Conservation (phyloP, 2,329 filamentous ascomycete species). For the Pseudovirgaria hyperparasitica region DNA sequence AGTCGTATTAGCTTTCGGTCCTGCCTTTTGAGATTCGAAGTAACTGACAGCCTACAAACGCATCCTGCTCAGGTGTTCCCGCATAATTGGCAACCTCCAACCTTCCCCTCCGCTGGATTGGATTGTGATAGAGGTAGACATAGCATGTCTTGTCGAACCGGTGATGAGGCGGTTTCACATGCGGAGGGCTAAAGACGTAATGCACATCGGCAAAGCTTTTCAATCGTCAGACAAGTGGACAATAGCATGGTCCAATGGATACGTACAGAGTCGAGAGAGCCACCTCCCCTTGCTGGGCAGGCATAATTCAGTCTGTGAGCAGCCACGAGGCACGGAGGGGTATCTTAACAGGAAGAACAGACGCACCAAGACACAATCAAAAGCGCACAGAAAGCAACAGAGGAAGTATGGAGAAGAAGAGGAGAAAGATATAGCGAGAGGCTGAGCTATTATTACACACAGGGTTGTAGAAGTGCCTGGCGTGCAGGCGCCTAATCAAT, state of each 20-base stretch:
- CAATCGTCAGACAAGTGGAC: conserved; percentile 9
- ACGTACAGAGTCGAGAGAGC: conserved; percentile 35
- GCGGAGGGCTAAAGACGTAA: conserved; percentile 62
- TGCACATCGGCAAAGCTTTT: conserved; percentile 64
- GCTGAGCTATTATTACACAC: not conserved
- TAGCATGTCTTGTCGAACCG: conserved; percentile 72
- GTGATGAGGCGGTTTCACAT: conserved; percentile 58
- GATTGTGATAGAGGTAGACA: conserved; percentile 67
- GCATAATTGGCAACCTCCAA: conserved; percentile 66
- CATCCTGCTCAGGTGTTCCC: conserved; percentile 65
- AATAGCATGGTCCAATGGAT: not conserved
- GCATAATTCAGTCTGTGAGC: conserved; percentile 24
- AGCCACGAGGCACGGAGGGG: conserved; percentile 1
- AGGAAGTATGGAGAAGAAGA: conserved; percentile 3
- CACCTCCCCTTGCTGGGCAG: conserved; percentile 34
- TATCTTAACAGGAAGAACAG: conserved; percentile 6
- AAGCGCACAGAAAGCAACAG: conserved; percentile 3
- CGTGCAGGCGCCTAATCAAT: no score
- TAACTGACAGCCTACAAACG: conserved; percentile 60
- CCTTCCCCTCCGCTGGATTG: conserved; percentile 52
- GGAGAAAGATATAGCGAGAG: conserved; percentile 1
- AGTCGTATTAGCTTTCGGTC: conserved; percentile 11
- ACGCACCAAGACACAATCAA: conserved; percentile 6
- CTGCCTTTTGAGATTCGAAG: not conserved
- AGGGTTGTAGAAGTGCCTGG: no score